These are phyloP conservation scores for Candolleomyces efflorescens DNA, from an alignment of 768 basidiomycete genomes.

Conservation along the genomic window DNA sequence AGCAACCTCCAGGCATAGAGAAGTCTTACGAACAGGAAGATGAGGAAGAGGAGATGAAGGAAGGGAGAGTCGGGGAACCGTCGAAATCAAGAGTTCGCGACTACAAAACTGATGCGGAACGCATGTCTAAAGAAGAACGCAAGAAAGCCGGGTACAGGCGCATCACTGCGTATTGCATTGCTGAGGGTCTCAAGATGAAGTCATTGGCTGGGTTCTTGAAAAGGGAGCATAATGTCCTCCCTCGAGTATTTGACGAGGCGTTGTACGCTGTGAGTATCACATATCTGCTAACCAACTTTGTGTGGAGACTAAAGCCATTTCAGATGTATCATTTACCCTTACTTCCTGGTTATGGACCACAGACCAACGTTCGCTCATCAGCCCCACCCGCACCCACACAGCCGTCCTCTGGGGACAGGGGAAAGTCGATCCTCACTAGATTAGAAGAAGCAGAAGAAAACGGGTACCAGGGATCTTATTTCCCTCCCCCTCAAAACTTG, in stretches of 20 bases:
- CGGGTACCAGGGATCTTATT: slow-evolving; percentile 87
- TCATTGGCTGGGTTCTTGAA: slow-evolving; percentile 81
- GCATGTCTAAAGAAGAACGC: slow-evolving; percentile 84
- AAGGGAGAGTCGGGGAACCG: background rate
- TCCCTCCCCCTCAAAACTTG: slow-evolving; percentile 32
- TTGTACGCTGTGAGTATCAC: slow-evolving; percentile 73
- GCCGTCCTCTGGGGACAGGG: slow-evolving; percentile 21
- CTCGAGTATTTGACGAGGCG: slow-evolving; percentile 89
- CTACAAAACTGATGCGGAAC: slow-evolving; percentile 80
- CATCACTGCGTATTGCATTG: slow-evolving; percentile 86
- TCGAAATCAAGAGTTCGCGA: slow-evolving; percentile 61
- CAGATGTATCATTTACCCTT: slow-evolving; percentile 92
- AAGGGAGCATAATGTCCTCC: slow-evolving; percentile 87
- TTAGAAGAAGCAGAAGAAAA: slow-evolving; percentile 88
- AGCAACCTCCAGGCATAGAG: background rate
- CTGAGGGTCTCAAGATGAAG: slow-evolving; percentile 83
- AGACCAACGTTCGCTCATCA: slow-evolving; percentile 83
- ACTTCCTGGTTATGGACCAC: slow-evolving; percentile 85
- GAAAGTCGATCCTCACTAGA: slow-evolving; percentile 49
- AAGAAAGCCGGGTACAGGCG: slow-evolving; percentile 76
- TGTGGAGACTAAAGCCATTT: background rate
- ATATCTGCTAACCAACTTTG: slow-evolving; percentile 1
- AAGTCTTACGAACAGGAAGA: background rate
- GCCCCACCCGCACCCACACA: slow-evolving; percentile 41
- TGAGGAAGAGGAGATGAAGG: background rate